Base-by-base conservation (phyloP, 768 basidiomycete species). In the Tulasnella sp. region DNA sequence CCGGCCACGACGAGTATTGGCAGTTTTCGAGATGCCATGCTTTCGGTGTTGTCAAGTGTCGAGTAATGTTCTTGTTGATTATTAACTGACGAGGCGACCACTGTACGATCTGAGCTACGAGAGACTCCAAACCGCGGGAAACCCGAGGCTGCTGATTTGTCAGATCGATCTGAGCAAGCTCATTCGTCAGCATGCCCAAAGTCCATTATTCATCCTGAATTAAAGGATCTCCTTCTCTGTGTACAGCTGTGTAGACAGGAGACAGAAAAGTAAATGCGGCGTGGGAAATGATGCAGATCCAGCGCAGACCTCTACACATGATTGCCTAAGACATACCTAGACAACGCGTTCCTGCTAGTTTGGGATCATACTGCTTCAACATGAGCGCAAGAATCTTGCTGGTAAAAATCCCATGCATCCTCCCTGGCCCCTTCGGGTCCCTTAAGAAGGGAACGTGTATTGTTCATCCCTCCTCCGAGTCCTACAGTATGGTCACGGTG, bases 1-100 rank as follows among this genome's bases (percentile, higher is more conserved):
- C 90, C 91, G 80, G 89, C 88, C 57, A 91, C 87, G 42, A 91
- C 87, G 51, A 91, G 84, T 70, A 91, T 86, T 18, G 87, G 88
- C 71, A 88, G 88, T 70, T 79, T 37, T 23, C 32, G 70, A 81
- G 69, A 74, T 3, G 77, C 72, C 73, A 74, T 73, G 32, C 15
- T 77, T 40, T 5, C 23, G 18, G 18, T 26, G 40, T n/a, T 78
- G 16, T 77, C 39, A 44, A 11, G 44, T 18, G n/a, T 67, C 7
- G 61, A 29, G 70, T 26, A 75, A 26, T 39, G 77, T 39, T 72
- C 39, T 42, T 2, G 13, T 9, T 15, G 15, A 42, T 29, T 5
- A n/a, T 13, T 35, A 23, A 2, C 7, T 16, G 32, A 70, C 16
- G 35, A 70, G 35, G 5, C 4, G 32, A 16, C 16, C 9, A 16